Conservation (phyloP, 2,329 filamentous ascomycete genomes). For the Tolypocladium sp. region DNA sequence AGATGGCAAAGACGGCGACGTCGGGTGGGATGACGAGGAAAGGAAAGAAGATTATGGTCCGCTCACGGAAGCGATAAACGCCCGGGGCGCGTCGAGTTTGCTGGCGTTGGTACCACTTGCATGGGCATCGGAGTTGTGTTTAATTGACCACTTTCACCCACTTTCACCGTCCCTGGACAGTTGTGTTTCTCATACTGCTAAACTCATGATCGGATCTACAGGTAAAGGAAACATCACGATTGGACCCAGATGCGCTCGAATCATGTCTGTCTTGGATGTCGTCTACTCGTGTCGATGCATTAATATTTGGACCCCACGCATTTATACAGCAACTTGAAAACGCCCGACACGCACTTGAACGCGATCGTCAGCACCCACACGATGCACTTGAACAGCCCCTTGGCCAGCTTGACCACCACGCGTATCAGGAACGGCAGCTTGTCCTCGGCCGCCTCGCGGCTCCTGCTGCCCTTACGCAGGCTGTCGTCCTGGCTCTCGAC, state of each 20-base stretch:
- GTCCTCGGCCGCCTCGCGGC: conserved; percentile 30
- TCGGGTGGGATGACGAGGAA: conserved; percentile 49
- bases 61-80: conserved; percentile 49
- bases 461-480: conserved; percentile 22
- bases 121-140: not conserved
- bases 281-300: conserved; percentile 5
- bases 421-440: conserved; percentile 41
- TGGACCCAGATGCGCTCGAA: not conserved
- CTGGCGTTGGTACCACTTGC: not conserved
- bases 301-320: conserved; percentile 37
- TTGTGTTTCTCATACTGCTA: too few relatives aligned
- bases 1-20: conserved; percentile 57
- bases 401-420: conserved; percentile 39
- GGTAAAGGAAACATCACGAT: not conserved
- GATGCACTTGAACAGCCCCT: conserved; percentile 45
- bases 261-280: not conserved
- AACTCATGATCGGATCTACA: not conserved
- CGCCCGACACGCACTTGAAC: conserved; percentile 42
- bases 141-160: not conserved
- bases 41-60: conserved; percentile 54
- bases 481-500: conserved; percentile 52
- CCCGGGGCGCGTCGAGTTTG: not conserved
- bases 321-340: conserved; percentile 41
- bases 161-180: not conserved
- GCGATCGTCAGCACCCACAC: conserved; percentile 48